phyloP scores from a whole-genome alignment of 2,329 filamentous ascomycete species.

The Microdochium paspali region DNA sequence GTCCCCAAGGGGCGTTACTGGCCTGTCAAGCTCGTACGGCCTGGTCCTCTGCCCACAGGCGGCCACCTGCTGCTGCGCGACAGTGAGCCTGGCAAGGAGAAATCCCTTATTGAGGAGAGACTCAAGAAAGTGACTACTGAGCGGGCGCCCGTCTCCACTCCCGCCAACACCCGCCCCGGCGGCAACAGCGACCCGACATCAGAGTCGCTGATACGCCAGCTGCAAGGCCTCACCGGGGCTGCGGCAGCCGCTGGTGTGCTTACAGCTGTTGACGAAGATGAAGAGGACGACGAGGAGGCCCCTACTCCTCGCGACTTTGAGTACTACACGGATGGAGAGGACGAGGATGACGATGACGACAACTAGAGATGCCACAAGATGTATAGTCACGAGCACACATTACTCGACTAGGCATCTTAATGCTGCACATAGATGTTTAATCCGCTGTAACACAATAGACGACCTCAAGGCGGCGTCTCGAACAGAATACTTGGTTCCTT shows the following conservation, averaged over 20 bases:
- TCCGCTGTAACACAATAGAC: not conserved
- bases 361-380: not conserved
- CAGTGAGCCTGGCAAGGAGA: slow-evolving; percentile 67
- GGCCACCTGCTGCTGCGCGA: slow-evolving; percentile 89
- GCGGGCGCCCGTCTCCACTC: slow-evolving; percentile 45
- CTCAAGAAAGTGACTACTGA: slow-evolving; percentile 69
- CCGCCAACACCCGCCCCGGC: slow-evolving; percentile 11
- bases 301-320: slow-evolving; percentile 64
- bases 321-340: slow-evolving; percentile 62
- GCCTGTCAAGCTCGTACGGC: slow-evolving; percentile 57
- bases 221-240: slow-evolving; percentile 37
- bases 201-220: slow-evolving; percentile 18
- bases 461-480: too few species aligned
- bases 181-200: slow-evolving; percentile 11
- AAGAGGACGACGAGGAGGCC: slow-evolving; percentile 64
- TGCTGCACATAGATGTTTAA: not conserved
- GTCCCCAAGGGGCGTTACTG: slow-evolving; percentile 86
- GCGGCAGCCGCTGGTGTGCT: slow-evolving; percentile 70
- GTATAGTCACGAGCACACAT: not conserved
- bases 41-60: slow-evolving; percentile 63
- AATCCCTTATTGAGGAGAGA: slow-evolving; percentile 81
- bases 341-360: slow-evolving; percentile 25
- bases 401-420: too few species aligned
- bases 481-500: too few species aligned
- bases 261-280: slow-evolving; percentile 81